phyloP scores from a whole-genome alignment of 176 grass and related monocot genomes.

The Oryza nivara region DNA sequence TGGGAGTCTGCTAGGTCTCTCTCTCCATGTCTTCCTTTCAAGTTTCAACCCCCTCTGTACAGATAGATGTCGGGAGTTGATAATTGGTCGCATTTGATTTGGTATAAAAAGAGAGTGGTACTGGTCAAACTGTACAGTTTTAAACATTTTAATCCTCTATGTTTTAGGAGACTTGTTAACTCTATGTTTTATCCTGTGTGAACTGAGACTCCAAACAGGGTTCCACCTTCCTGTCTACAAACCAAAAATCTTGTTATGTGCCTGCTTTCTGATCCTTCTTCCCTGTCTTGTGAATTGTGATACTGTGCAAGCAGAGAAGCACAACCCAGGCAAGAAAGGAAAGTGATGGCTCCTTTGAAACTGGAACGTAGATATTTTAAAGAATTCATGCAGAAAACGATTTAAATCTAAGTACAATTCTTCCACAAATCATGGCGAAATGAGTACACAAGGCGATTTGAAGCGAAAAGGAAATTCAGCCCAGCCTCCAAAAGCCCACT shows the following conservation, averaged over 20 bases:
- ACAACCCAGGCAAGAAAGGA: too few species aligned
- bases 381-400: too few species aligned
- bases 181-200: conserved; percentile 18
- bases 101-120: conserved; percentile 40
- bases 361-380: too few species aligned
- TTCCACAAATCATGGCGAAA: too few species aligned
- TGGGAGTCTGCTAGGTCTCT: conserved; percentile 33
- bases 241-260: neutral
- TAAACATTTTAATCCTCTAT: conserved; percentile 10
- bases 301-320: too few species aligned
- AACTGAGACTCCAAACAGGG: neutral
- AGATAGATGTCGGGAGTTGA: conserved; percentile 38
- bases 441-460: too few species aligned
- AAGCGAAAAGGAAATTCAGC: neutral
- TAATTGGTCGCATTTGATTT: conserved; percentile 44
- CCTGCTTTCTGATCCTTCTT: neutral
- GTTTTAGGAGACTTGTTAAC: neutral
- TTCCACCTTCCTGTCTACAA: neutral
- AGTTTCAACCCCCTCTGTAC: conserved; percentile 28
- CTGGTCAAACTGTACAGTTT: conserved; percentile 41
- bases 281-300: too few species aligned
- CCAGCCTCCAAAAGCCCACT: neutral
- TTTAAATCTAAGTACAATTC: too few species aligned
- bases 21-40: neutral
- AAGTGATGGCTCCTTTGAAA: too few species aligned